Evolutionary conservation across 2,329 filamentous ascomycete species (phyloP), one percentile per base, ranked within the genome.

Genomic region (Apiospora rasikravindrae): DNA sequence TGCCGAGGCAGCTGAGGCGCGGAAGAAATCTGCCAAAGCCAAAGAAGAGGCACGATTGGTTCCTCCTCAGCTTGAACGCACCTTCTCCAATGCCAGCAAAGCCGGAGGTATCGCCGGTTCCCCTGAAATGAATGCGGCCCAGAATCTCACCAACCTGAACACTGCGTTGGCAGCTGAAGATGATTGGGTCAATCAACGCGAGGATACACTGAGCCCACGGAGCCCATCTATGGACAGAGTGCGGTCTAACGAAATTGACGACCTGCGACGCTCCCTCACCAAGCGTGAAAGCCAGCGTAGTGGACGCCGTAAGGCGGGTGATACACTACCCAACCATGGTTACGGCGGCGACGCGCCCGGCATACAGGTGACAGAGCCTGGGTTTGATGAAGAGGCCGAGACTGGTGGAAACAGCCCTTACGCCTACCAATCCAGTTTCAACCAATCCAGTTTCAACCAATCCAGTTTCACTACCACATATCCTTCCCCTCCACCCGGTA

Each of bases 41-140:
- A 92, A 93, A 79, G 91, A 94, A 73, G 89, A 86, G 5, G 86
- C 84, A 70, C 91, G 94, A 45, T 82, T 97, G 77, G 84, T 93
- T 7, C 92, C 93, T 2, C 71, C 79, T 11, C 77, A 77, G 19
- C 79, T 72, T 26, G 57, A 69, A 6, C 71, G 74, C 24, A 75
- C 75, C 40, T 67, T 74, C 64, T 77, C 75, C 16, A 76, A 71
- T 49, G 72, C 71, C 22, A 75, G 73, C 33, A 70, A 73, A 19
- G 4, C n/a, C 37, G 53, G 49, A n/a, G 73, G 73, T 49, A 73
- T 77, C 8, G 77, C 80, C 66, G 76, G 78, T 19, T 80, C 80
- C 24, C 77, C 77, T 8, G 87, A 89, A 78, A 78, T 82, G 73
- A 78, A 82, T 29, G 87, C 88, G 33, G 82, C 83, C 44, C 80